Percentiles rank a stretch among this genome's conserved stretches.
phyloP scores from a whole-genome alignment of 1,139 yeast species.

The Yamadazyma triangularis region DNA sequence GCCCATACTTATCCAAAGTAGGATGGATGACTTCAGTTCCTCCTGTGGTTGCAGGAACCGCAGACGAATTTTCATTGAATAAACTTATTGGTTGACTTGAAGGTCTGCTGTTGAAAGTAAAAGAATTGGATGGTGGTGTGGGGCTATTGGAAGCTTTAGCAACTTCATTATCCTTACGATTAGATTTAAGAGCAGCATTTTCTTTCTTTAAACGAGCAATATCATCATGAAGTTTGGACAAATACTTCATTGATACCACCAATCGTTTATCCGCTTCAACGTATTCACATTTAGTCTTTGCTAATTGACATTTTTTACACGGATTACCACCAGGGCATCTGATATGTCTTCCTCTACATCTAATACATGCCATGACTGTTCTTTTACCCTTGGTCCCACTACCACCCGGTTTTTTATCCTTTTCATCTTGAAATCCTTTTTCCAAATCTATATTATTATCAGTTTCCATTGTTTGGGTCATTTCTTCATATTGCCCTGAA shows the following conservation, averaged over 20 bases:
- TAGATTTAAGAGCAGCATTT: conserved; percentile 52
- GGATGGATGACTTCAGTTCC: conserved; percentile 55
- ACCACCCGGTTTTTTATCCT: no score
- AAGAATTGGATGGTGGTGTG: conserved; percentile 11
- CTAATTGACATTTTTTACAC: conserved; percentile 59
- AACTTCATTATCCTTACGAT: conserved; percentile 29
- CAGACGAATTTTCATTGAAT: conserved; percentile 8
- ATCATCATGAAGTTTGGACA: conserved; percentile 65
- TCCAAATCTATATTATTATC: no score
- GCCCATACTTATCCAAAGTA: conserved; percentile 63
- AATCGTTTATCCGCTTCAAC: conserved; percentile 75
- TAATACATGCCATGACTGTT: conserved; percentile 50
- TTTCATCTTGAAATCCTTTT: no score
- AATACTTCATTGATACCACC: conserved; percentile 70
- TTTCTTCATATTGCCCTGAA: no score
- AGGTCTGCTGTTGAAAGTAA: conserved; percentile 9
- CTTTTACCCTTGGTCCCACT: conserved; percentile 21
- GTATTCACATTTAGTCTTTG: conserved; percentile 65
- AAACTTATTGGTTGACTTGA: conserved; percentile 12
- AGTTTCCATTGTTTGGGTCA: no score
- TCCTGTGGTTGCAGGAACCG: conserved; percentile 8
- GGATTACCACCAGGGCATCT: conserved; percentile 83
- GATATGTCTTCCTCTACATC: conserved; percentile 73
- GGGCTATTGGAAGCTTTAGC: background rate
- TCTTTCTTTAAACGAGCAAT: conserved; percentile 48